phyloP scores from a whole-genome alignment of 148 eudicot genomes.

The Chenopodium album region DNA sequence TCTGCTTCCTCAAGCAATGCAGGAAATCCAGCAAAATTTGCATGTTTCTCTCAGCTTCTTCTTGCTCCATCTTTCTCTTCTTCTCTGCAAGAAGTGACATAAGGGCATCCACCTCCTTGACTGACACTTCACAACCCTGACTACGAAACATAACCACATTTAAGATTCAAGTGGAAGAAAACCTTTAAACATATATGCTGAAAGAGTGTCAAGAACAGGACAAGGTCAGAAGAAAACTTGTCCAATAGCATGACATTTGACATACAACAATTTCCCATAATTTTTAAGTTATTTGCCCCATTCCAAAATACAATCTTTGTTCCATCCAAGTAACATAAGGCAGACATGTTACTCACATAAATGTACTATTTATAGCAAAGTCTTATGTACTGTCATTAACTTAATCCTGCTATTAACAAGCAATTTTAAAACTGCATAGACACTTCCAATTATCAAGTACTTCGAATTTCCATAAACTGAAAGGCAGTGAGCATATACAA shows the following conservation, averaged over 20 bases:
- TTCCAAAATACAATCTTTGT: not conserved
- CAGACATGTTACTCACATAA: not conserved
- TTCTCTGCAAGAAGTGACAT: slow-evolving; percentile 69
- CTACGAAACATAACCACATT: slow-evolving; percentile 46
- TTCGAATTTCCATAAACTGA: too few species aligned
- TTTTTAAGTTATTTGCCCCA: not conserved
- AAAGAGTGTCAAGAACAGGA: not conserved
- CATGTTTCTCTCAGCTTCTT: slow-evolving; percentile 96
- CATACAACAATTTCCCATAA: not conserved
- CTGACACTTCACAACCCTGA: slow-evolving; percentile 92
- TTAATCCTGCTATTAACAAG: not conserved
- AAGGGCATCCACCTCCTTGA: slow-evolving; percentile 71
- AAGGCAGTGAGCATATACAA: too few species aligned
- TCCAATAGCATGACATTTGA: not conserved
- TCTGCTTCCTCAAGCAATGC: slow-evolving; percentile 76
- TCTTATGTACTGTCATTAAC: not conserved
- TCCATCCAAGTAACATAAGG: not conserved
- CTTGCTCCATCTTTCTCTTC: slow-evolving; percentile 86
- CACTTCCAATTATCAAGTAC: too few species aligned
- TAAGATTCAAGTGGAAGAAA: slow-evolving; percentile 32
- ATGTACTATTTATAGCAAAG: not conserved
- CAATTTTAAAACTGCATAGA: not conserved
- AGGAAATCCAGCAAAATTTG: slow-evolving; percentile 76
- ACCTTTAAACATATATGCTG: not conserved
- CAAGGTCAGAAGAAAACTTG: slow-evolving; percentile 2